These are phyloP conservation scores for Metarhizium brunneum DNA, from an alignment of 2,329 filamentous ascomycete genomes.

Conservation along the genomic window DNA sequence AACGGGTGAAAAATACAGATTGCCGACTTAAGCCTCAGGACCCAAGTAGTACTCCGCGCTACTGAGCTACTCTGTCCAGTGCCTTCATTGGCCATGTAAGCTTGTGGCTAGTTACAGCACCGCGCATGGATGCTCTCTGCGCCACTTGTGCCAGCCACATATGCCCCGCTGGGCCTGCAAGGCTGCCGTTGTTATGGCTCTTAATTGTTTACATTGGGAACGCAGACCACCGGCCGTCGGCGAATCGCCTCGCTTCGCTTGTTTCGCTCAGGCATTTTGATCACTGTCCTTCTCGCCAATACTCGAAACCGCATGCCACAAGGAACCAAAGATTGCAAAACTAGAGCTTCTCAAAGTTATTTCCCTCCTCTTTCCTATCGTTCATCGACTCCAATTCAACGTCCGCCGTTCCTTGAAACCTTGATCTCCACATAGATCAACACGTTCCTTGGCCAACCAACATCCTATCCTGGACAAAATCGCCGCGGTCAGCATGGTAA, in stretches of 20 bases:
- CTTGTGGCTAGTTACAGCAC: neutral
- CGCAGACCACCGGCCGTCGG: neutral
- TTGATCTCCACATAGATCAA: neutral
- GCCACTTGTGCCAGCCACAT: conserved; percentile 3
- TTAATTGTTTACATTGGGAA: conserved; percentile 17
- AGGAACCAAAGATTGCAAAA: too few species aligned
- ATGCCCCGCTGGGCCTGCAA: conserved; percentile 9
- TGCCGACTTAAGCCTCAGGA: too few species aligned
- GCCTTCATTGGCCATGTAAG: too few species aligned
- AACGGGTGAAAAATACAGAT: too few species aligned
- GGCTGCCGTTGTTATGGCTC: conserved; percentile 17
- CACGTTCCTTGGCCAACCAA: conserved; percentile 14
- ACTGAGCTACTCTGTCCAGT: too few species aligned
- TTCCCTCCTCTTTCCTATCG: neutral
- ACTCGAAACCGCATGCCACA: neutral
- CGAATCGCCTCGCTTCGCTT: neutral
- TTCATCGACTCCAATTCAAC: neutral
- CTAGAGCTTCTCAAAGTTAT: neutral
- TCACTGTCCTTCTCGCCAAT: neutral
- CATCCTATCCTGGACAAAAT: neutral
- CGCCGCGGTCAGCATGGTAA: conserved; percentile 20
- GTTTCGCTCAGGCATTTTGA: neutral
- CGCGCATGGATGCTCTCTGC: neutral
- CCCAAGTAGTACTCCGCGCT: too few species aligned
- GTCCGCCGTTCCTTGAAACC: neutral